Evolutionary conservation across 1,139 yeast species (phyloP).

Genomic region (Wickerhamiella pararugosa): DNA sequence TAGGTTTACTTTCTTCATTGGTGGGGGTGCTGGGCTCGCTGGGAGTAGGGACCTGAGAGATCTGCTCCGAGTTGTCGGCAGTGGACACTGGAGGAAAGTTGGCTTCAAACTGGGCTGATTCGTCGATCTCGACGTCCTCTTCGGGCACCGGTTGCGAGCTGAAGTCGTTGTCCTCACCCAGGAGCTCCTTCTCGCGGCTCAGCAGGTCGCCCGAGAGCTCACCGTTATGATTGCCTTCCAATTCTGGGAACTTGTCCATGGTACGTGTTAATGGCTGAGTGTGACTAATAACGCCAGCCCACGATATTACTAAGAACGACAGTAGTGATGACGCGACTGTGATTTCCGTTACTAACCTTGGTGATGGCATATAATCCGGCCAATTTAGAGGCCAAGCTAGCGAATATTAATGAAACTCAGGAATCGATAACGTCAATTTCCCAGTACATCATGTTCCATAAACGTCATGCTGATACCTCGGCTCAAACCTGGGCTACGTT

Average conservation of each 20-base stretch:
- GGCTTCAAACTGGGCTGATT: conserved; percentile 9
- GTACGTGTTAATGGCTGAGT: too few relatives aligned
- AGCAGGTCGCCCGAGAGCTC: conserved; percentile 45
- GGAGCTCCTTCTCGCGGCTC: conserved; percentile 67
- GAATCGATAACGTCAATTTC: conserved; percentile 72
- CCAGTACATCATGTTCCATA: conserved; percentile 71
- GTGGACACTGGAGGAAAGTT: conserved; percentile 36
- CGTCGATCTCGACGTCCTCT: conserved; percentile 4
- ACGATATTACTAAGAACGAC: too few relatives aligned
- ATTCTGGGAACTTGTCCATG: conserved; percentile 81
- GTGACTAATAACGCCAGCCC: too few relatives aligned
- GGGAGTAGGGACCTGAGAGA: background rate
- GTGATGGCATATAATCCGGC: conserved; percentile 14
- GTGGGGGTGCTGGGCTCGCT: conserved; percentile 1
- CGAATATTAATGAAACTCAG: conserved; percentile 56
- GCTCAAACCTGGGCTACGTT: conserved; percentile 47
- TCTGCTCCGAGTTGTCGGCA: conserved; percentile 2
- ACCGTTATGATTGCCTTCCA: conserved; percentile 35
- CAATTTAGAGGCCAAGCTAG: conserved; percentile 35
- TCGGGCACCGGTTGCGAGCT: conserved; percentile 16
- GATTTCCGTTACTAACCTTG: background rate
- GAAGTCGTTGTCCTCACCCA: conserved; percentile 42
- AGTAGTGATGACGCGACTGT: too few relatives aligned
- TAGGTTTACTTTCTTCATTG: background rate
- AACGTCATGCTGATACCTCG: conserved; percentile 44